Percentiles rank a stretch among this genome's conserved stretches.
These are phyloP conservation scores for Beta vulgaris DNA, from an alignment of 148 eudicot species.

Conservation along the genomic window DNA sequence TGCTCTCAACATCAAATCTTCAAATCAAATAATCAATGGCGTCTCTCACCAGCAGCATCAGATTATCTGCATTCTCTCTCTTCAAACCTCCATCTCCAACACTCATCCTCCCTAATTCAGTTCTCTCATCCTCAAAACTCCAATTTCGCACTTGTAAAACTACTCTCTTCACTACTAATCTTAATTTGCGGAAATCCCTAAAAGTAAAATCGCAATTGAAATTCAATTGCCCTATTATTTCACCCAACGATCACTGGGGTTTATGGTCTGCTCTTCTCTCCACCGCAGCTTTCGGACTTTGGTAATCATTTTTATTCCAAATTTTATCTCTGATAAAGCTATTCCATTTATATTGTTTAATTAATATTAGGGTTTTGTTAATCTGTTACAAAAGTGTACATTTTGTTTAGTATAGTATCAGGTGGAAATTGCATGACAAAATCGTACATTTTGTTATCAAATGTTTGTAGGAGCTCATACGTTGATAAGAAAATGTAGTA, in stretches of 20 bases:
- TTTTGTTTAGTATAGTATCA: too few relatives aligned
- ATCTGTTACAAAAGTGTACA: too few relatives aligned
- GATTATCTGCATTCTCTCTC: constrained; percentile 17
- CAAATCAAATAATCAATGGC: constrained; percentile 26
- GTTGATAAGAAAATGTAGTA: too few relatives aligned
- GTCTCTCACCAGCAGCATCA: constrained; percentile 9
- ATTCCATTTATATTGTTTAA: too few relatives aligned
- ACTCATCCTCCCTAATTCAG: background rate
- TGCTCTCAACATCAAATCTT: background rate
- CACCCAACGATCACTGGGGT: constrained; percentile 79
- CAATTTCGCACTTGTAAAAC: background rate
- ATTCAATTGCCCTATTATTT: constrained; percentile 48
- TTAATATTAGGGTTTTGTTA: too few relatives aligned
- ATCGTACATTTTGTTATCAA: too few relatives aligned
- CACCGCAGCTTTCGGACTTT: constrained; percentile 70
- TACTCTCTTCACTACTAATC: constrained; percentile 2
- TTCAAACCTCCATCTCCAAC: constrained; percentile 1
- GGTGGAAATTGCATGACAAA: too few relatives aligned
- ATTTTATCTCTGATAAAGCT: too few relatives aligned
- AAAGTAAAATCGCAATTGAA: constrained; percentile 33
- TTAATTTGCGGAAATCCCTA: constrained; percentile 15
- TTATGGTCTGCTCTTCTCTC: constrained; percentile 75
- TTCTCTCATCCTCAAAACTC: background rate
- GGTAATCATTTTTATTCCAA: constrained; percentile 37
- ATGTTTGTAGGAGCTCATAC: too few relatives aligned